Base-by-base conservation (phyloP, 31 red algal species). In the Odonthalia washingtoniensis region DNA sequence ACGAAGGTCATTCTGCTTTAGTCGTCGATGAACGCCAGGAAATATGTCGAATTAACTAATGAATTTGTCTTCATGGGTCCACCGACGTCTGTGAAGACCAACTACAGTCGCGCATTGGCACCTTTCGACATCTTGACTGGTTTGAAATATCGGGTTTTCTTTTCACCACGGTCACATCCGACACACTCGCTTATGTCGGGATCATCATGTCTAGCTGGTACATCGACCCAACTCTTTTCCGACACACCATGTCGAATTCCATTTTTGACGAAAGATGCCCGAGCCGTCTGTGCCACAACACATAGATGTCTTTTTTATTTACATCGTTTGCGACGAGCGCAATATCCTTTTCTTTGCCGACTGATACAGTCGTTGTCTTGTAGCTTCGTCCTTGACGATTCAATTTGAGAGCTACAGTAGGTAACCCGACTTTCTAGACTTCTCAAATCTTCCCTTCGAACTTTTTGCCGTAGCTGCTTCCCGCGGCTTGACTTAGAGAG, bases 21-120 rank as follows among this genome's bases (percentile, higher is more conserved):
- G 44, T 85, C 82, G 30, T 72, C 82, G n/a, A 69, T 45, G 31
- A 85, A 61, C 4, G 63, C 65, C 41, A 82, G 30, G 36, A 85
- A 75, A 41, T 85, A 74, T 2, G 39, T 52, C 4, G 70, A 74
- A 17, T 75, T 73, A 1, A 62, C 67, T 61, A 72, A 37, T 1
- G 67, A 85, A 34, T 52, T 40, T 5, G 45, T 60, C 35, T 36
- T 53, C 33, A 85, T 74, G 17, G 44, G 82, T 37, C 70, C 82
- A 75, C 82, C 70, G 30, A 74, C 37, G 35, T 74, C 63, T 3
- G 81, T 72, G 44, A 39, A 30, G 26, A 84, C 37, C 6, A 72
- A n/a, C 40, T 70, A 14, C 3, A 43, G 36, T 2, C 3, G 70
- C 33, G 2, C 3, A 3, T 26, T 3, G 6, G 37, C 5, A 24